Conservation (phyloP, 805 yeast genomes). For the Myxozyma monticola region DNA sequence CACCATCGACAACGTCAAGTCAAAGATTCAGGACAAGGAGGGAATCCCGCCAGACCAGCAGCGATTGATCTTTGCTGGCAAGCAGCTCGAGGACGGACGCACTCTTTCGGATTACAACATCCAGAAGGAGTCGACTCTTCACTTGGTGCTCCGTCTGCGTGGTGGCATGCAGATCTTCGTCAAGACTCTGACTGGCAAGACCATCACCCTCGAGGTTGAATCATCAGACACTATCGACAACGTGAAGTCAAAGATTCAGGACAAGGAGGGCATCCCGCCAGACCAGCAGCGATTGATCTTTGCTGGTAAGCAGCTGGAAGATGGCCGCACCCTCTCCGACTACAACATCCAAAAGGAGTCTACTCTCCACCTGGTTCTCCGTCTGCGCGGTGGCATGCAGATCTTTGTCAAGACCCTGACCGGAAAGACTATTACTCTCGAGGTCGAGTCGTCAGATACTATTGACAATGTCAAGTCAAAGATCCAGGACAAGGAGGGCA, state of each 20-base stretch:
- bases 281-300: slow-evolving; percentile 94
- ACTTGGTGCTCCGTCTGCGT: slow-evolving; percentile 95
- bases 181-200: slow-evolving; percentile 86
- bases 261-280: slow-evolving; percentile 95
- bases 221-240: slow-evolving; percentile 94
- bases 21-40: slow-evolving; percentile 96
- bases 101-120: slow-evolving; percentile 96
- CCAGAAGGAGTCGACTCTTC: slow-evolving; percentile 95
- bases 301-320: slow-evolving; percentile 95
- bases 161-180: slow-evolving; percentile 97
- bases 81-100: slow-evolving; percentile 66
- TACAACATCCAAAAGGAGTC: slow-evolving; percentile 96
- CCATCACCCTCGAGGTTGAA: slow-evolving; percentile 85
- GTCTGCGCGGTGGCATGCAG: slow-evolving; percentile 93
- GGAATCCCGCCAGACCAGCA: slow-evolving; percentile 99
- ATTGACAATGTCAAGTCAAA: slow-evolving; percentile 93
- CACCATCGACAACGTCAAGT: slow-evolving; percentile 95
- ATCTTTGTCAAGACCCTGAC: slow-evolving; percentile 87
- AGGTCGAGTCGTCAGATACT: slow-evolving; percentile 92
- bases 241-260: slow-evolving; percentile 92
- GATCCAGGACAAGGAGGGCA: slow-evolving; percentile 96
- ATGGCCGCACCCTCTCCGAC: slow-evolving; percentile 90
- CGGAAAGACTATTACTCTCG: slow-evolving; percentile 85
- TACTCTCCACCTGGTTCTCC: slow-evolving; percentile 76
- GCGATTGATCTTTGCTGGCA: slow-evolving; percentile 83